A percentile compares a stretch with the other conserved stretches of the same genome.
These are phyloP conservation scores for Cyclaneusma minus DNA, from an alignment of 2,329 filamentous ascomycete species.

Conservation along the genomic window DNA sequence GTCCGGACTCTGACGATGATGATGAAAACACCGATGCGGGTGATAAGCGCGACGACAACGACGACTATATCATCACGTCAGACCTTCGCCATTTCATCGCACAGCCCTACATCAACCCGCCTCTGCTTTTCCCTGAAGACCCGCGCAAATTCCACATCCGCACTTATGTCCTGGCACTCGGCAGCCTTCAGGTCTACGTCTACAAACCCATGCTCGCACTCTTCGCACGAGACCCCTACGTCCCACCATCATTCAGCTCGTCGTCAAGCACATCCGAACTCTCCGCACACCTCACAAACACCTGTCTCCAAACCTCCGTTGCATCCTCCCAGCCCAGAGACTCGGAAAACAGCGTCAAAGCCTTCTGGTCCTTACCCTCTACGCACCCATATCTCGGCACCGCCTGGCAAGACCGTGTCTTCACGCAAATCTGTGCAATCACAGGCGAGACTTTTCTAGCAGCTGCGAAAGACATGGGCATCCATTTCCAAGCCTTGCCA, in stretches of 20 bases:
- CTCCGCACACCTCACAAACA: conserved; percentile 79
- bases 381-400: conserved; percentile 13
- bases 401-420: conserved; percentile 44
- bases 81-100: conserved; percentile 92
- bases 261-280: conserved; percentile 26
- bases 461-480: conserved; percentile 65
- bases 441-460: conserved; percentile 76
- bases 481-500: conserved; percentile 81
- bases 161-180: conserved; percentile 73
- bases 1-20: conserved; percentile 50
- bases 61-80: conserved; percentile 58
- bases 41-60: conserved; percentile 20
- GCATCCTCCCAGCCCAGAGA: too few relatives aligned
- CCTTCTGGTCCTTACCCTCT: conserved; percentile 53
- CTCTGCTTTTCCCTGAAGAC: conserved; percentile 52
- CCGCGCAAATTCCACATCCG: conserved; percentile 87
- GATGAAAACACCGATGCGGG: conserved; percentile 31
- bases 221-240: conserved; percentile 66
- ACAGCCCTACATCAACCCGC: conserved; percentile 86
- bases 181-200: conserved; percentile 67
- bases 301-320: conserved; percentile 60
- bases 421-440: conserved; percentile 55
- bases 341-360: conserved; percentile 53
- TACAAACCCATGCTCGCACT: conserved; percentile 86
- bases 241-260: conserved; percentile 35